Evolutionary conservation across 2,329 filamentous ascomycete species (phyloP).

Genomic region (Ustulina deusta): DNA sequence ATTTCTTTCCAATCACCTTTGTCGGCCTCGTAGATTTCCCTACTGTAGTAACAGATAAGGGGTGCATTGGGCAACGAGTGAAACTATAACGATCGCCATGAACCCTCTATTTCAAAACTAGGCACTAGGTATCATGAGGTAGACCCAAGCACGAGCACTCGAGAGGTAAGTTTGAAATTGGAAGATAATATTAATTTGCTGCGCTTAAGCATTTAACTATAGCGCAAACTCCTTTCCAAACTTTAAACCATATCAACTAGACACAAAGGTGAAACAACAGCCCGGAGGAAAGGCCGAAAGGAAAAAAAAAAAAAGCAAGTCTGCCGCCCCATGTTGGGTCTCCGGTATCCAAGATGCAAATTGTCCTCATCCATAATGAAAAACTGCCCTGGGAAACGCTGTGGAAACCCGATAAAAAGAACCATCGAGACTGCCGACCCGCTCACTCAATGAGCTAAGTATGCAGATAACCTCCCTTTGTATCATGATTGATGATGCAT

Average conservation of each 20-base stretch:
- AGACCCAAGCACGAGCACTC: neutral
- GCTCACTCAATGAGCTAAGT: conserved; percentile 38
- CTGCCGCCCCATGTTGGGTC: conserved; percentile 20
- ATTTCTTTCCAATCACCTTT: neutral
- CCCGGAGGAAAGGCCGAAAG: neutral
- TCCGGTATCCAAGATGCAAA: conserved; percentile 36
- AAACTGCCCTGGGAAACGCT: neutral
- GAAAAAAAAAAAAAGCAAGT: conserved; percentile 21
- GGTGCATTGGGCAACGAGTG: neutral
- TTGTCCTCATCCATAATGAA: conserved; percentile 32
- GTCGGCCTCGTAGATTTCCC: neutral
- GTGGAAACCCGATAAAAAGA: conserved; percentile 1
- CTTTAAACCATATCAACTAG: conserved; percentile 3
- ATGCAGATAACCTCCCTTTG: conserved; percentile 34
- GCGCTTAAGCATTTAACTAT: conserved; percentile 17
- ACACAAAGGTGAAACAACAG: neutral
- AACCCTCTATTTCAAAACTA: neutral
- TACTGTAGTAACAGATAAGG: neutral
- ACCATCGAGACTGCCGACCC: conserved; percentile 19
- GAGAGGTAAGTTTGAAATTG: neutral
- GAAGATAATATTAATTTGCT: conserved; percentile 26
- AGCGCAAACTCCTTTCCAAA: conserved; percentile 18
- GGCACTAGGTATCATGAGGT: neutral
- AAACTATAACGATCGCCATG: neutral
- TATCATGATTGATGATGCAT: conserved; percentile 33